Evolutionary conservation across 805 yeast genomes (phyloP).

Genomic region (Priceomyces carsonii): DNA sequence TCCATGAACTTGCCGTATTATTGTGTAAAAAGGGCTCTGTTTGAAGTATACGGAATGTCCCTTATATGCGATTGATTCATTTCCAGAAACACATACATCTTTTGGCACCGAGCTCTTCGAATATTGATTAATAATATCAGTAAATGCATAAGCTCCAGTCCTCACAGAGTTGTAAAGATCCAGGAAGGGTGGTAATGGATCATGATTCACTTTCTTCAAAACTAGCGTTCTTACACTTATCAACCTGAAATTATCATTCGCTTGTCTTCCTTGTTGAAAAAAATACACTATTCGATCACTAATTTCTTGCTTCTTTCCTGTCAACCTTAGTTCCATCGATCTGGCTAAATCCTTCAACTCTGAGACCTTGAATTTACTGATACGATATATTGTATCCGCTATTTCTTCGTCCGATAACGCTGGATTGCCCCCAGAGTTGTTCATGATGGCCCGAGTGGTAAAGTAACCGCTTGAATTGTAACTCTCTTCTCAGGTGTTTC

Average conservation of each 20-base stretch:
- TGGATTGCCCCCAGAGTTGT: constrained; percentile 6
- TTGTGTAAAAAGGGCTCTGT: constrained; percentile 56
- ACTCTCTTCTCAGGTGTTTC: too few relatives aligned
- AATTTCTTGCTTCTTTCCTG: constrained; percentile 65
- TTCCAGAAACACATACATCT: background rate
- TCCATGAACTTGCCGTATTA: constrained; percentile 47
- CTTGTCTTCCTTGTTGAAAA: constrained; percentile 41
- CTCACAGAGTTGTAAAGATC: constrained; percentile 28
- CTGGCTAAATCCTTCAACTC: constrained; percentile 56
- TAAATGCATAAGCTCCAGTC: constrained; percentile 22
- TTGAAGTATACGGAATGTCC: constrained; percentile 50
- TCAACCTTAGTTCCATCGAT: constrained; percentile 45
- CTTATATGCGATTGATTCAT: constrained; percentile 17
- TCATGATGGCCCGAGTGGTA: constrained; percentile 9
- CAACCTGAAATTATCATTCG: constrained; percentile 44
- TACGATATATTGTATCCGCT: constrained; percentile 13
- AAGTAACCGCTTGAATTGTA: too few relatives aligned
- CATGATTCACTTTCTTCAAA: constrained; percentile 32
- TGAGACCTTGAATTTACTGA: constrained; percentile 40
- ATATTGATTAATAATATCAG: constrained; percentile 7
- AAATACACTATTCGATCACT: constrained; percentile 53
- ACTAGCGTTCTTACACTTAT: constrained; percentile 48
- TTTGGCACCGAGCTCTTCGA: constrained; percentile 5
- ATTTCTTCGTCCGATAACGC: constrained; percentile 15
- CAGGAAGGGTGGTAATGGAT: constrained; percentile 37